Evolutionary conservation across 305 asterid species (phyloP).

Genomic region (Fraxinus baroniana): DNA sequence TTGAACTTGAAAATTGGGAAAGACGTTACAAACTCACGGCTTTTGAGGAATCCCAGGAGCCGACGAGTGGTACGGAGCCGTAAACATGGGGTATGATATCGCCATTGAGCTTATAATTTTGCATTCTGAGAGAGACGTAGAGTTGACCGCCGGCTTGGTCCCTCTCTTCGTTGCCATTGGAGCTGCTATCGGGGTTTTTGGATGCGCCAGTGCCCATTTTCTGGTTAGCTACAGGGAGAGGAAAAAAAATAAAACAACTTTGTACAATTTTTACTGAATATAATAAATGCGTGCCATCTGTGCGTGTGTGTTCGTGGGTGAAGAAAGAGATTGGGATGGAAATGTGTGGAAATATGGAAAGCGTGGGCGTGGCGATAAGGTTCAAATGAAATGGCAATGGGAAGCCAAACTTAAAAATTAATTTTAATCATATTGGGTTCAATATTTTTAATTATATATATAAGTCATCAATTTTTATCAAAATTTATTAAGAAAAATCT

Average conservation of each 20-base stretch:
- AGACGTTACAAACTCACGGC: conserved; percentile 48
- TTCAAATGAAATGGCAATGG: background rate
- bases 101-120: conserved; percentile 58
- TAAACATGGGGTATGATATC: conserved; percentile 82
- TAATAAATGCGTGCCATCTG: background rate
- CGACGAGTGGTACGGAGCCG: conserved; percentile 91
- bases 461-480: background rate
- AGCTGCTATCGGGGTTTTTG: conserved; percentile 53
- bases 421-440: no score
- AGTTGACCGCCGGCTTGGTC: conserved; percentile 82
- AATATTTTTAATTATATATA: no score
- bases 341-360: background rate
- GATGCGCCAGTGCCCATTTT: conserved; percentile 73
- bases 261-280: background rate
- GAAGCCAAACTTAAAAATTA: no score
- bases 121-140: conserved; percentile 85
- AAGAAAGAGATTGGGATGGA: background rate
- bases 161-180: conserved; percentile 55
- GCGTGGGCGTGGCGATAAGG: background rate
- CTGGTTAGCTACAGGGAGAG: background rate
- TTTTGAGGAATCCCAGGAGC: conserved; percentile 86
- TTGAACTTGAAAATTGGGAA: background rate
- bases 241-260: background rate
- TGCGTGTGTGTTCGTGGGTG: background rate
- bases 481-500: no score